Evolutionary conservation across 2,329 filamentous ascomycete genomes (phyloP).

Genomic region (Ceratocystis eucalypticola): DNA sequence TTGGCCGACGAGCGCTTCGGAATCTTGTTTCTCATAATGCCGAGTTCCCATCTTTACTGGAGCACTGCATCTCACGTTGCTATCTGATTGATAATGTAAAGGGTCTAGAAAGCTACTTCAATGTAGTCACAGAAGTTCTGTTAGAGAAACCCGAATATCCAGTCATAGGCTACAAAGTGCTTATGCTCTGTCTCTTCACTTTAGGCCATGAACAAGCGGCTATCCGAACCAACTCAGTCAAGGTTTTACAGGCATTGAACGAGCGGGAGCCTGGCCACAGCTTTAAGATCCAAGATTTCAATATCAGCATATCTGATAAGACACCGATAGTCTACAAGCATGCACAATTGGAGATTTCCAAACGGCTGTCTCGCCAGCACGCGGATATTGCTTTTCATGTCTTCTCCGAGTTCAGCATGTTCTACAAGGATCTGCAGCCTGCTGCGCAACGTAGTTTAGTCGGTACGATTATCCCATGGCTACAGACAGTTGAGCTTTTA

Average conservation of each 20-base stretch:
- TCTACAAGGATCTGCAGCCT: constrained; percentile 76
- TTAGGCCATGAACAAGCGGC: constrained; percentile 83
- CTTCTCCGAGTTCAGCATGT: constrained; percentile 87
- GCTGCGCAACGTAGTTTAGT: constrained; percentile 86
- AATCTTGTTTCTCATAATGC: constrained; percentile 86
- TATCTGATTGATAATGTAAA: constrained; percentile 71
- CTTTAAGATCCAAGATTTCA: constrained; percentile 90
- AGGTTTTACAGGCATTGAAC: constrained; percentile 67
- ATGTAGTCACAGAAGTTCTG: constrained; percentile 77
- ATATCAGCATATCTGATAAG: constrained; percentile 97
- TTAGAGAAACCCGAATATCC: constrained; percentile 71
- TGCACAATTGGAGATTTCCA: constrained; percentile 92
- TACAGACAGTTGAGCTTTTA: constrained; percentile 85
- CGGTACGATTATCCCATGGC: constrained; percentile 88
- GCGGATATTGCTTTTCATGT: constrained; percentile 81
- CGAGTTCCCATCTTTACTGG: constrained; percentile 70
- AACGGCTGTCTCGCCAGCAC: constrained; percentile 75
- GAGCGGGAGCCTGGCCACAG: constrained; percentile 59
- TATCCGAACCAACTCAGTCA: constrained; percentile 76
- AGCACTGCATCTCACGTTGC: constrained; percentile 83
- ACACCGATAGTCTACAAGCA: constrained; percentile 96
- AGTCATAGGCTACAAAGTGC: constrained; percentile 76
- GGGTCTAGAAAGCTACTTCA: constrained; percentile 87
- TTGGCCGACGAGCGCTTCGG: constrained; percentile 73
- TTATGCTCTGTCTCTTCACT: constrained; percentile 80